Evolutionary conservation across 345 rosid genomes (phyloP).

Genomic region (Citrus australasica): DNA sequence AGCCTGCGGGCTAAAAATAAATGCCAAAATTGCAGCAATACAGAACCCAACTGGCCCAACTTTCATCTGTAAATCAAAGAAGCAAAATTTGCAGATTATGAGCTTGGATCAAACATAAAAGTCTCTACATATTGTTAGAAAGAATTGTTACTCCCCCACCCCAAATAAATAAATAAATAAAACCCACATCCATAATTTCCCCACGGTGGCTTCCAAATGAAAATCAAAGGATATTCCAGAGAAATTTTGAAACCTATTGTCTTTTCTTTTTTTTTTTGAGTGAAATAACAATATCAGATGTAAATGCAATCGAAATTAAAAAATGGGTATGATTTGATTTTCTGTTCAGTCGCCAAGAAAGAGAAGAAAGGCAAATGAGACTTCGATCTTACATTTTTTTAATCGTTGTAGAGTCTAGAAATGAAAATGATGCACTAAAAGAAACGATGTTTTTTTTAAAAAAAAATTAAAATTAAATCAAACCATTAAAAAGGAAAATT

Average conservation of each 20-base stretch:
- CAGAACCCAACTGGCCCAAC: slow-evolving; percentile 19
- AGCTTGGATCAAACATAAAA: background rate
- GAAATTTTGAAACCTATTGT: background rate
- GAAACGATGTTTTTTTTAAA: background rate
- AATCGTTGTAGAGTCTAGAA: background rate
- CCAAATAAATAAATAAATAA: background rate
- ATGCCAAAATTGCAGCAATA: slow-evolving; percentile 29
- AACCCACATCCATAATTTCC: background rate
- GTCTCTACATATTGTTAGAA: background rate
- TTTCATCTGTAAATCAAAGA: slow-evolving; percentile 34
- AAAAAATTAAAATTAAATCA: background rate
- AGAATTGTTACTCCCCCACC: background rate
- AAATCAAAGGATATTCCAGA: background rate
- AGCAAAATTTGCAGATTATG: background rate
- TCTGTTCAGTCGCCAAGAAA: background rate
- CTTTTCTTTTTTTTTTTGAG: too few relatives aligned
- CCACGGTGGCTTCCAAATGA: background rate
- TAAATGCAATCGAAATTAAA: background rate
- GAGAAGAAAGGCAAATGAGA: background rate
- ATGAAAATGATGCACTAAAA: background rate
- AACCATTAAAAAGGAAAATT: background rate
- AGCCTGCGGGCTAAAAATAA: slow-evolving; percentile 22
- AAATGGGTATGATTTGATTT: slow-evolving; percentile 4
- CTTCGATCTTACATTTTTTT: too few relatives aligned
- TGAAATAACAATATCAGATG: background rate